Evolutionary conservation across 805 yeast species (phyloP).

Genomic region (Candida montana): DNA sequence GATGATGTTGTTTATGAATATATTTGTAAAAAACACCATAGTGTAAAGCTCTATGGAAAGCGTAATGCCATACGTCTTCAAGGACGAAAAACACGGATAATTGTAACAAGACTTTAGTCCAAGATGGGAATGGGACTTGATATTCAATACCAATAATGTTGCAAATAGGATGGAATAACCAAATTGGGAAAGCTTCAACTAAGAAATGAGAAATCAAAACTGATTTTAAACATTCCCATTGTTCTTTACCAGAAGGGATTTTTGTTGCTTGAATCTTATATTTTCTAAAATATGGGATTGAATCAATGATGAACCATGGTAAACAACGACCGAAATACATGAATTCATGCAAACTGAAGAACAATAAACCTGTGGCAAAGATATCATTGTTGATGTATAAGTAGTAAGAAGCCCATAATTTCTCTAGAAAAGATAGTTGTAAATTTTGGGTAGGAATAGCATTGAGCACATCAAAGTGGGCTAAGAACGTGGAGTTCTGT

Average conservation of each 20-base stretch:
- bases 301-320: slow-evolving; percentile 87
- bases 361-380: slow-evolving; percentile 83
- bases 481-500: neutral
- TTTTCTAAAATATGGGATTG: slow-evolving; percentile 73
- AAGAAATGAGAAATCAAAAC: slow-evolving; percentile 81
- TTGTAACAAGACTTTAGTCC: slow-evolving; percentile 53
- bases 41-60: slow-evolving; percentile 87
- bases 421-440: slow-evolving; percentile 41
- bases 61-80: slow-evolving; percentile 96
- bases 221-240: slow-evolving; percentile 83
- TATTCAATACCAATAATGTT: slow-evolving; percentile 67
- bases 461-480: neutral
- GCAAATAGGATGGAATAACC: slow-evolving; percentile 93
- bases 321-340: slow-evolving; percentile 87
- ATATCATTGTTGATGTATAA: slow-evolving; percentile 76
- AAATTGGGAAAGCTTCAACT: slow-evolving; percentile 91
- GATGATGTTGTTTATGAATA: slow-evolving; percentile 94
- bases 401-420: slow-evolving; percentile 84
- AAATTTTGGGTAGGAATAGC: slow-evolving; percentile 1
- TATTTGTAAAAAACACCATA: slow-evolving; percentile 81
- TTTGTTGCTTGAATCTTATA: slow-evolving; percentile 86
- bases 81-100: slow-evolving; percentile 71
- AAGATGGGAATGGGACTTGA: slow-evolving; percentile 77
- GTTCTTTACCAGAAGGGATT: slow-evolving; percentile 72
- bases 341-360: slow-evolving; percentile 74